A percentile compares a stretch with the other conserved stretches of the same genome.
Evolutionary conservation across 2,329 filamentous ascomycete genomes (phyloP).

Genomic region (Chaetomium olivaceum): DNA sequence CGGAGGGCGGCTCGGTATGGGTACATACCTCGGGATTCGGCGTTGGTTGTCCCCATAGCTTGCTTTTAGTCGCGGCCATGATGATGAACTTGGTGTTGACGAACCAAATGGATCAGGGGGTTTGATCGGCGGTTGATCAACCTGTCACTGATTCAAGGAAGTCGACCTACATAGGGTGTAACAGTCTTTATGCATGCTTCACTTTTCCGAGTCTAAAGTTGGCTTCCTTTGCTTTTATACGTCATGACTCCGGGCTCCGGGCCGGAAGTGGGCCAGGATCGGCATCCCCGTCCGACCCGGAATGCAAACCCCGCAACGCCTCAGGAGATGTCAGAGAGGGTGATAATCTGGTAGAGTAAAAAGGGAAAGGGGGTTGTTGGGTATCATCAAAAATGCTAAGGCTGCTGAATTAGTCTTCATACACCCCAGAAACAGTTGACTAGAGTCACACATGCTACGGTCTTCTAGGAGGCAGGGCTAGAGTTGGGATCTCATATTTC

Average conservation of each 20-base stretch:
- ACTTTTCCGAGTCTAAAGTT: neutral
- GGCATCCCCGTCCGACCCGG: slow-evolving; percentile 1
- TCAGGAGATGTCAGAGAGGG: neutral
- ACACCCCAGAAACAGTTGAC: neutral
- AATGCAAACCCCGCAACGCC: neutral
- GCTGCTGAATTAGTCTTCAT: neutral
- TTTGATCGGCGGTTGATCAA: no score
- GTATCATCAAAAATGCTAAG: neutral
- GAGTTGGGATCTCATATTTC: neutral
- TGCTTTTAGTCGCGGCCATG: no score
- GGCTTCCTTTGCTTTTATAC: slow-evolving; percentile 4
- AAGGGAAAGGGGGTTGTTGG: neutral
- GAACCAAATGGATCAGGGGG: no score
- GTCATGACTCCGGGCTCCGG: slow-evolving; percentile 14
- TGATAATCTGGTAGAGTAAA: neutral
- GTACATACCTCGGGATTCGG: no score
- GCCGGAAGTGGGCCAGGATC: slow-evolving; percentile 13
- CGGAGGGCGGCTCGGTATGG: no score
- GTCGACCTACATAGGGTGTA: neutral
- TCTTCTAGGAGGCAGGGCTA: neutral
- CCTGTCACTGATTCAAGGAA: neutral
- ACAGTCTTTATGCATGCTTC: neutral
- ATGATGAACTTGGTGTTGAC: no score
- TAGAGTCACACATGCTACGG: no score
- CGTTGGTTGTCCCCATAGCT: no score